Base-by-base conservation (phyloP, 768 basidiomycete species). In the Boletus reticuloceps region DNA sequence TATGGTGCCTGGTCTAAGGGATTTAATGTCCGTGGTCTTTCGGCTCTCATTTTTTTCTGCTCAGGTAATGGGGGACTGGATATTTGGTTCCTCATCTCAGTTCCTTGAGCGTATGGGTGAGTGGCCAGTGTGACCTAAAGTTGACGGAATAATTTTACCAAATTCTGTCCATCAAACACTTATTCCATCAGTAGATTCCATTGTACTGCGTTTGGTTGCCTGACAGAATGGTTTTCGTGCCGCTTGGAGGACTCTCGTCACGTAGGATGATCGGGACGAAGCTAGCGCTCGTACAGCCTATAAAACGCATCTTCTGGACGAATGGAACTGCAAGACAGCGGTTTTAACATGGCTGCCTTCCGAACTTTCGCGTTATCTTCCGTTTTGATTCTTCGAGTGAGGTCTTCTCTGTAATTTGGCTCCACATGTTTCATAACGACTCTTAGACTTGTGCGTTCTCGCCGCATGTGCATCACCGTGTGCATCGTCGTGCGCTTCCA, bases 401-500 rank as follows among this genome's bases (percentile, higher is more conserved):
- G 55, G 20, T 45, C 40, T n/a, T 48, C 4, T 11, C 22, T 31
- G 14, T 38, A 11, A 3, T 37, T 20, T 3, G 6, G 11, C 13
- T 14, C 11, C 32, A 25, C 44, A 4, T 19, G 20, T 46, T 50
- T 66, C 36, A 63, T 38, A 25, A 38, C 29, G n/a, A 14, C n/a
- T 27, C 19, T 7, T 50, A 66, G 62, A 38, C 46, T 17, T 17
- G 10, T 41, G 58, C 65, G 8, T 58, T 43, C 6, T 51, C 50
- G 11, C 47, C 55, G 1, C 32, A 17, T 11, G 22, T 31, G 20
- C 55, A 9, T 40, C 52, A 27, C 5, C 41, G 49, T 53, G 8
- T 29, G 34, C 51, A 66, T 47, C 58, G 50, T 37, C 66, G 63
- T 27, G 45, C 55, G 1, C 76, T 88, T 48, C 84, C 83, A 9